Percentiles rank a stretch among this genome's conserved stretches.
Evolutionary conservation across 192 early-diverging fungal species (phyloP).

Genomic region (Geranomyces michiganensis): DNA sequence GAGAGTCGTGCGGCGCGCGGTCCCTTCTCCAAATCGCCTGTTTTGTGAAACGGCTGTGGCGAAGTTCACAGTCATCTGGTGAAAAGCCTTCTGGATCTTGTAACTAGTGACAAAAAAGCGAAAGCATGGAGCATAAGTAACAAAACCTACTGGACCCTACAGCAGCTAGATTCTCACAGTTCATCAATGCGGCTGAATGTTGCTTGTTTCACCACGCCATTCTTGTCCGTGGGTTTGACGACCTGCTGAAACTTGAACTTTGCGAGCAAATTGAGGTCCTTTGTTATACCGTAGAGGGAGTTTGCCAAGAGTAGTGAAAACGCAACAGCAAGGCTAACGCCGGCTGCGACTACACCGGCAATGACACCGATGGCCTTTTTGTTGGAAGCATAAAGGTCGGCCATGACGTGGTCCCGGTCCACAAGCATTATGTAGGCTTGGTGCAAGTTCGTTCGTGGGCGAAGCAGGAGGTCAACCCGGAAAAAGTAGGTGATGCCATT

Average conservation of each 20-base stretch:
- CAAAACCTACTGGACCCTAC: too few relatives aligned
- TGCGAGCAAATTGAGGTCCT: slow-evolving; percentile 2
- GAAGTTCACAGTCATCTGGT: slow-evolving; percentile 23
- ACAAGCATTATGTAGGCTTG: slow-evolving; percentile 10
- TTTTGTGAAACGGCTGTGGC: slow-evolving; percentile 24
- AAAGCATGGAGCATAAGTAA: neutral
- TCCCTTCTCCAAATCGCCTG: slow-evolving; percentile 19
- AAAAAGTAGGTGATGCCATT: neutral
- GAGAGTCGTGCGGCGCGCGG: too few relatives aligned
- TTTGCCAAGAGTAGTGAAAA: slow-evolving; percentile 14
- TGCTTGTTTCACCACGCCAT: neutral
- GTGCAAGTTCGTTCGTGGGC: neutral
- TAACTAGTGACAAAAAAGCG: too few relatives aligned
- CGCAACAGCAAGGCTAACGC: neutral
- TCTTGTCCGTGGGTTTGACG: neutral
- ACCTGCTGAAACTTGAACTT: slow-evolving; percentile 23
- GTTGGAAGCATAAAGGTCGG: neutral
- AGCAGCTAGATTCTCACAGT: slow-evolving; percentile 6
- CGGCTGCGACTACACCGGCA: slow-evolving; percentile 10
- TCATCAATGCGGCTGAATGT: slow-evolving; percentile 16
- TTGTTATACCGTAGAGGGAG: slow-evolving; percentile 4
- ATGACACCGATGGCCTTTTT: slow-evolving; percentile 16
- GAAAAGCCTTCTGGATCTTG: slow-evolving; percentile 15
- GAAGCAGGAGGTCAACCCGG: neutral
- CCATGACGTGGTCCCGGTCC: slow-evolving; percentile 9